Conservation (phyloP, 164 flowering plant genomes). For the Kingdonia uniflora region DNA sequence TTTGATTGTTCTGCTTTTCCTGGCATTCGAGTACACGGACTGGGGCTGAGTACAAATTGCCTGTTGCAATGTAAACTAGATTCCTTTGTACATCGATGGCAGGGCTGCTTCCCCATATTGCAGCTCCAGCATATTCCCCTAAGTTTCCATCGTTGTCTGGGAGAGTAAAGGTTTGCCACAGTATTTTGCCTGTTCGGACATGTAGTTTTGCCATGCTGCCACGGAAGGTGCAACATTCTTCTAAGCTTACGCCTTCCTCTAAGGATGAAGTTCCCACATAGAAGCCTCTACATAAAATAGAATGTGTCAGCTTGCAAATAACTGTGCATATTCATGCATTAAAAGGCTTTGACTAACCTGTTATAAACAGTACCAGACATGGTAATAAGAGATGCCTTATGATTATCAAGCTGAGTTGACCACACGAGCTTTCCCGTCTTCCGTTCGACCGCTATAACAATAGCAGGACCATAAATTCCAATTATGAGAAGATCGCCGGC, state of each 20-base stretch:
- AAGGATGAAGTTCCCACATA: constrained; percentile 33
- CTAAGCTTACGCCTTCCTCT: constrained; percentile 19
- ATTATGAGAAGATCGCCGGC: constrained; percentile 29
- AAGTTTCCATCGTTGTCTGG: constrained; percentile 28
- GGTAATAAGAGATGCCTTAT: constrained; percentile 17
- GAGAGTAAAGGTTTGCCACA: constrained; percentile 33
- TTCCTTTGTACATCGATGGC: constrained; percentile 28
- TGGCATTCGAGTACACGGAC: constrained; percentile 27
- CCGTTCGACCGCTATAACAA: constrained; percentile 29
- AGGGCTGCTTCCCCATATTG: constrained; percentile 55
- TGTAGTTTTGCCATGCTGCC: constrained; percentile 39
- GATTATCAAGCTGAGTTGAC: constrained; percentile 16
- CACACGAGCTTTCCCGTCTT: constrained; percentile 27
- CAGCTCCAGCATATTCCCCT: constrained; percentile 38
- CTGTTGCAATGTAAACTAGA: constrained; percentile 29
- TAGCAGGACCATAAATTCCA: constrained; percentile 38
- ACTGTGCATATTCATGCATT: too few species aligned
- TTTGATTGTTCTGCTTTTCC: constrained; percentile 24
- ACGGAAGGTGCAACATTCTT: constrained; percentile 33
- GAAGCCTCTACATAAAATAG: too few species aligned
- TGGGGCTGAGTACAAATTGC: constrained; percentile 41
- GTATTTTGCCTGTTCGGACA: constrained; percentile 15
- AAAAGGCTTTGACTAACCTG: constrained; percentile 22
- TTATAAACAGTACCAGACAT: constrained; percentile 26
- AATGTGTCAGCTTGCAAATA: too few species aligned